These are phyloP conservation scores for Cytospora schulzeri DNA, from an alignment of 2,329 filamentous ascomycete genomes.

Conservation along the genomic window DNA sequence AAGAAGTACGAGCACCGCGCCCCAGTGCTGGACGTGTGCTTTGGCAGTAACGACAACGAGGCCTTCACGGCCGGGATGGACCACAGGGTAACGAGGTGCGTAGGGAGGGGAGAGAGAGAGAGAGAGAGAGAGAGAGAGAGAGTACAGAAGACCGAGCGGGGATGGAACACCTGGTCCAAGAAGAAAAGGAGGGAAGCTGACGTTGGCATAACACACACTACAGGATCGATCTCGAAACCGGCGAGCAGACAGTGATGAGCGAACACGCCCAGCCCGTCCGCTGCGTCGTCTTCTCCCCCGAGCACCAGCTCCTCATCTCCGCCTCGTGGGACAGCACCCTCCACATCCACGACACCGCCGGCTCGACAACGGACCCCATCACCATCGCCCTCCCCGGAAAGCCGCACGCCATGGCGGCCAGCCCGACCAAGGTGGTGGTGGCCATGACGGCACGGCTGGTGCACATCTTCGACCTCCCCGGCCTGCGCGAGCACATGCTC, in stretches of 20 bases:
- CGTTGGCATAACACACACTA: slow-evolving; percentile 12
- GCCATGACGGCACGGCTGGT: slow-evolving; percentile 94
- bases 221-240: slow-evolving; percentile 69
- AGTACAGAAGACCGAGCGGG: not conserved
- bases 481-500: slow-evolving; percentile 60
- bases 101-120: not conserved
- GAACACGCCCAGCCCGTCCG: slow-evolving; percentile 80
- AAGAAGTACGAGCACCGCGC: slow-evolving; percentile 78
- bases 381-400: slow-evolving; percentile 77
- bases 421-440: slow-evolving; percentile 80
- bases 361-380: slow-evolving; percentile 58
- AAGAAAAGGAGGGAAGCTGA: not conserved
- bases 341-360: slow-evolving; percentile 73
- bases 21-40: slow-evolving; percentile 89
- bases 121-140: not conserved
- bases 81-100: slow-evolving; percentile 77
- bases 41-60: slow-evolving; percentile 78
- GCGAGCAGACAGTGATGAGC: slow-evolving; percentile 73
- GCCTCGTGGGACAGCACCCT: slow-evolving; percentile 93
- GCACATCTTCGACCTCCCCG: slow-evolving; percentile 86
- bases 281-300: slow-evolving; percentile 77
- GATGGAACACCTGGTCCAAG: not conserved
- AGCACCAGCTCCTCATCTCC: slow-evolving; percentile 79
- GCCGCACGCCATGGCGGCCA: slow-evolving; percentile 83
- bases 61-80: slow-evolving; percentile 88